Evolutionary conservation across 2,329 filamentous ascomycete genomes (phyloP).

Genomic region (Chaetoscypha palmicola): DNA sequence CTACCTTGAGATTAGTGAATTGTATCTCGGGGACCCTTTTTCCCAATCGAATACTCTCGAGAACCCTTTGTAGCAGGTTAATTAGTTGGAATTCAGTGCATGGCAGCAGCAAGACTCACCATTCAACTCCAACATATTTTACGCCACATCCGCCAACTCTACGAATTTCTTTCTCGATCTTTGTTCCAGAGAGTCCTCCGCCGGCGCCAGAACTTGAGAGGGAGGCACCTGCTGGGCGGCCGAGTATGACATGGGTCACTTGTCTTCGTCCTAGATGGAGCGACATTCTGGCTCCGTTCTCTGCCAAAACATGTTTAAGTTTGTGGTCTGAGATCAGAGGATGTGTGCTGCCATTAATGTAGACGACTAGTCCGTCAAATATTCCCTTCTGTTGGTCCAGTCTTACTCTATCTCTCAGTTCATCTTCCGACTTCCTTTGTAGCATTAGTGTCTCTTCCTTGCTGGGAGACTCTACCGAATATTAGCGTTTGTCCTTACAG

Average conservation of each 20-base stretch:
- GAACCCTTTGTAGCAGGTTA: constrained; percentile 53
- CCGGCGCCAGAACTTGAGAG: constrained; percentile 52
- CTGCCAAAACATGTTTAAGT: constrained; percentile 68
- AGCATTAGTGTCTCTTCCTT: constrained; percentile 20
- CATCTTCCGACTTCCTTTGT: constrained; percentile 43
- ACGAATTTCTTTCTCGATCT: constrained; percentile 74
- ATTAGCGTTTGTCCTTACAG: constrained; percentile 5
- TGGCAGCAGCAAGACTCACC: constrained; percentile 42
- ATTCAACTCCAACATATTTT: constrained; percentile 75
- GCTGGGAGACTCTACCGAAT: constrained; percentile 1
- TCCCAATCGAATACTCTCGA: constrained; percentile 75
- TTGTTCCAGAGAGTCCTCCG: constrained; percentile 68
- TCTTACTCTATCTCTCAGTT: constrained; percentile 37
- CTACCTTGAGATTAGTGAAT: constrained; percentile 59
- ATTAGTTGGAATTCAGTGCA: constrained; percentile 3
- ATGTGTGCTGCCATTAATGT: constrained; percentile 81
- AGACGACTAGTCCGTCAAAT: constrained; percentile 67
- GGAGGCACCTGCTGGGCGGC: constrained; percentile 44
- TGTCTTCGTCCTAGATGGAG: constrained; percentile 62
- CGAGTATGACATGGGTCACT: constrained; percentile 77
- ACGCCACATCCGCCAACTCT: constrained; percentile 61
- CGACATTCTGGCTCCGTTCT: constrained; percentile 66
- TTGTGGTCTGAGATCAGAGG: constrained; percentile 79
- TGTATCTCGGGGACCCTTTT: constrained; percentile 67
- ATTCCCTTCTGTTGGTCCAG: constrained; percentile 36